These are phyloP conservation scores for Trichosporon coremiiforme DNA, from an alignment of 1,284 basidiomycete species.

Conservation along the genomic window DNA sequence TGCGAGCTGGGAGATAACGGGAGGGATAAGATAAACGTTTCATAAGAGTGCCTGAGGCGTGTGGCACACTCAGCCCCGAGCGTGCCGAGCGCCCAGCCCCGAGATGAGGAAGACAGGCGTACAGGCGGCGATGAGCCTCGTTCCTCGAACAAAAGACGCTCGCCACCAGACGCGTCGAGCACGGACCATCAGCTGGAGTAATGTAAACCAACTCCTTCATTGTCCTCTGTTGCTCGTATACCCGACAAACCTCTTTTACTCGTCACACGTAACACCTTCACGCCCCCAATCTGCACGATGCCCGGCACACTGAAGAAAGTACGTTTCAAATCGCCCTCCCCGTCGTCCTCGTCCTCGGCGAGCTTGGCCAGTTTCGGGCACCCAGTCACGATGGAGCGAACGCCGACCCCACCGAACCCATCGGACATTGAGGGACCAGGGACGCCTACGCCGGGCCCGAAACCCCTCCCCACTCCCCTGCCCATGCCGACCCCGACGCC, in stretches of 20 bases:
- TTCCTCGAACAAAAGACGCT: neutral
- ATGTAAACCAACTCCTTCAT: neutral
- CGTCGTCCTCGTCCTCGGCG: neutral
- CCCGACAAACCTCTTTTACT: neutral
- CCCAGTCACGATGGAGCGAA: neutral
- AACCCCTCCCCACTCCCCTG: neutral
- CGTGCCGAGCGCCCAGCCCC: neutral
- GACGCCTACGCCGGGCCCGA: neutral
- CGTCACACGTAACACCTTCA: neutral
- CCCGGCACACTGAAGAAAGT: constrained; percentile 6
- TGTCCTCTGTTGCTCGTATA: neutral
- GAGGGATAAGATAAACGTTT: neutral
- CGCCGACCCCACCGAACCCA: neutral
- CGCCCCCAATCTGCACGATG: neutral
- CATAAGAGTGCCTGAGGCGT: neutral
- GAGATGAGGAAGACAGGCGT: neutral
- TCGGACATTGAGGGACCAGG: neutral
- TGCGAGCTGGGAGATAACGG: neutral
- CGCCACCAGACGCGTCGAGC: neutral
- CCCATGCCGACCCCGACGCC: neutral
- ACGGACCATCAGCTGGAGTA: neutral
- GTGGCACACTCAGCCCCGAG: constrained; percentile 2
- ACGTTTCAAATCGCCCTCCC: neutral
- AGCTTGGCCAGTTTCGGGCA: neutral
- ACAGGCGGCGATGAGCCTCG: neutral